Evolutionary conservation across 163 green algal species (phyloP).

Genomic region (Chloromonas sp.): DNA sequence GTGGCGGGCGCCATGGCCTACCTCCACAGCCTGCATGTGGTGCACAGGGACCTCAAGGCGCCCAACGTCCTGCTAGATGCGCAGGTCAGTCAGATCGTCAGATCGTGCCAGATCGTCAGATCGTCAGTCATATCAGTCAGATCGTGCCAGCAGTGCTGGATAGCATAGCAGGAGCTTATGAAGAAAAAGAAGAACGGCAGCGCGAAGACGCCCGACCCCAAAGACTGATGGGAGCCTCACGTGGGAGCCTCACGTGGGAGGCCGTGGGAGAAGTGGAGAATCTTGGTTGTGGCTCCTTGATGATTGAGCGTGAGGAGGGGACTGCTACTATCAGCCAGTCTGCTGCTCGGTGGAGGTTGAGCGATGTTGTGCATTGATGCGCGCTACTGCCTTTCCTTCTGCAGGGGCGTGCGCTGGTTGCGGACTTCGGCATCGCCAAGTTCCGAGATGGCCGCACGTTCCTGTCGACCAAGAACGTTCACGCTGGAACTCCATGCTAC

Average conservation of each 20-base stretch:
- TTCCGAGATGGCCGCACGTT: conserved; percentile 39
- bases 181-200: no score
- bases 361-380: not conserved
- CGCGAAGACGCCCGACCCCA: no score
- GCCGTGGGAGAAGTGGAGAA: conserved; percentile 21
- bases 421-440: conserved; percentile 68
- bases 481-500: conserved; percentile 53
- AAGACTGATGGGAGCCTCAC: no score
- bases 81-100: not conserved
- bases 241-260: no score
- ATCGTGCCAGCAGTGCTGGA: no score
- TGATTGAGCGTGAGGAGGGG: not conserved
- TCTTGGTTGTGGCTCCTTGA: not conserved
- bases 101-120: no score
- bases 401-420: conserved; percentile 29
- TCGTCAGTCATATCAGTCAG: no score
- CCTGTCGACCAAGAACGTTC: conserved; percentile 42
- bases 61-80: conserved; percentile 43
- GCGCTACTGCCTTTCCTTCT: not conserved
- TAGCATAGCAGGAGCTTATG: no score
- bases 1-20: conserved; percentile 41
- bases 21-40: conserved; percentile 34
- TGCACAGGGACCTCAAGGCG: conserved; percentile 55
- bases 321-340: not conserved
- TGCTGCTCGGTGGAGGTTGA: not conserved